Conservation (phyloP, 2,329 filamentous ascomycete genomes). For the Sordariomycetes sp. region DNA sequence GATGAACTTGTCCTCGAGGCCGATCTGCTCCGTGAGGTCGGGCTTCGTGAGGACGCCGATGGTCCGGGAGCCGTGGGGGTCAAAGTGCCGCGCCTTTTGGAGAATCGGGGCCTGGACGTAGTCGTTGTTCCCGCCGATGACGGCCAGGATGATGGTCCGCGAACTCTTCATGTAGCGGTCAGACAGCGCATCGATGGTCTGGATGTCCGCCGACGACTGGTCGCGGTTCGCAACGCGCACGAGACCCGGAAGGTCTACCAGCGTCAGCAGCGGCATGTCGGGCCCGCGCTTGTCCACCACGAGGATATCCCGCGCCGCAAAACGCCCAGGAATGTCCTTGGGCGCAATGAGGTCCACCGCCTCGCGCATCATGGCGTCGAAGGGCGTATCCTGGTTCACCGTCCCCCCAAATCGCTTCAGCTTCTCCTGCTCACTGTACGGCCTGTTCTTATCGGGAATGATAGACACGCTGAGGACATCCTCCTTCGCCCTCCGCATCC, state of each 20-base stretch:
- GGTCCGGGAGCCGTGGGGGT: conserved; percentile 32
- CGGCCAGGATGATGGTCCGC: conserved; percentile 40
- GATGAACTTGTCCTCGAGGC: conserved; percentile 38
- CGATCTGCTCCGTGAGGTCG: conserved; percentile 37
- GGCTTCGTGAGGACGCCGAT: conserved; percentile 40
- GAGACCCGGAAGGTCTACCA: conserved; percentile 48
- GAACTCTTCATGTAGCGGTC: conserved; percentile 42
- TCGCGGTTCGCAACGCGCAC: conserved; percentile 38
- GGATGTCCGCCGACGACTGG: conserved; percentile 37
- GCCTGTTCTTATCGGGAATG: conserved; percentile 36
- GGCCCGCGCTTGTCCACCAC: conserved; percentile 46
- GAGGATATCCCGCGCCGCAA: conserved; percentile 38
- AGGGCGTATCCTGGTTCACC: conserved; percentile 28
- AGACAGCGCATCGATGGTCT: conserved; percentile 35
- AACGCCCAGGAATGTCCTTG: conserved; percentile 33
- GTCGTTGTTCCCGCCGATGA: conserved; percentile 40
- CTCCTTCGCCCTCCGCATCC: conserved; percentile 33
- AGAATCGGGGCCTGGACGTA: conserved; percentile 38
- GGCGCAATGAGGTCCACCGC: conserved; percentile 36
- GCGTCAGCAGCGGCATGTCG: conserved; percentile 43
- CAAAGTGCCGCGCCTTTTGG: conserved; percentile 34
- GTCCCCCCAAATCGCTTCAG: conserved; percentile 33
- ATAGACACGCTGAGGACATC: conserved; percentile 34
- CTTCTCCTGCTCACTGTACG: conserved; percentile 29
- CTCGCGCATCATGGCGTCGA: conserved; percentile 35